Conservation (phyloP, 768 basidiomycete species). For the Obba rivulosa region DNA sequence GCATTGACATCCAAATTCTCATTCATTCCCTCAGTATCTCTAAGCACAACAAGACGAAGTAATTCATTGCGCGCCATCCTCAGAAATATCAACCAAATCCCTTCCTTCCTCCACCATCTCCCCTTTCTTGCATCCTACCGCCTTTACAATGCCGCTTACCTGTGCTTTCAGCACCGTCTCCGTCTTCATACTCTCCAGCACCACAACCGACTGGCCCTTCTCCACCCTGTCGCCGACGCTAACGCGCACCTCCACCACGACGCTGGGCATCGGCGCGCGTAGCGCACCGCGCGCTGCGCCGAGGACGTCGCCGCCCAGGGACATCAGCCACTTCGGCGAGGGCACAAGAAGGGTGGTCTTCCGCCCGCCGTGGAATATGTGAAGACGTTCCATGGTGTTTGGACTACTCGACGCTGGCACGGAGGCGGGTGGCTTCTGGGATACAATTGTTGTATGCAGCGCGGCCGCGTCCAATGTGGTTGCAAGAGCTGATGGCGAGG, state of each 20-base stretch:
- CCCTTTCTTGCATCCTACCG: conserved; percentile 74
- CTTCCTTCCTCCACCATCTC: conserved; percentile 90
- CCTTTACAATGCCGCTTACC: conserved; percentile 60
- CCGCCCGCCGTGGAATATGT: conserved; percentile 60
- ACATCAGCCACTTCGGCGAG: conserved; percentile 64
- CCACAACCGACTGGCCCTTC: conserved; percentile 74
- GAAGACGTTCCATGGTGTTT: conserved; percentile 66
- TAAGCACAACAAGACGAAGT: no score
- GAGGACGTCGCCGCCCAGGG: conserved; percentile 56
- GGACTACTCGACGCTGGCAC: conserved; percentile 50
- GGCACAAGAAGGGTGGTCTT: conserved; percentile 61
- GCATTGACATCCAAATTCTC: no score
- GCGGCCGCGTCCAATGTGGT: conserved; percentile 48
- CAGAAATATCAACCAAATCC: conserved; percentile 62
- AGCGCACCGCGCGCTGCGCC: conserved; percentile 57
- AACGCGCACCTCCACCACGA: conserved; percentile 86
- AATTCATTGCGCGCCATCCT: conserved; percentile 3
- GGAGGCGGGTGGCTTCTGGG: conserved; percentile 53
- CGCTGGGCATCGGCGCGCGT: conserved; percentile 88
- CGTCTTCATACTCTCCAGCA: conserved; percentile 97
- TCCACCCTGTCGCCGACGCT: conserved; percentile 71
- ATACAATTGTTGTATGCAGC: conserved; percentile 63
- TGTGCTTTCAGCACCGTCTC: conserved; percentile 82
- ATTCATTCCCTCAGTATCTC: no score
- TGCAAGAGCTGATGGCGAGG: conserved; percentile 46